Base-by-base conservation (phyloP, 1,139 yeast genomes). In the Kurtzmaniella quercitrusa region DNA sequence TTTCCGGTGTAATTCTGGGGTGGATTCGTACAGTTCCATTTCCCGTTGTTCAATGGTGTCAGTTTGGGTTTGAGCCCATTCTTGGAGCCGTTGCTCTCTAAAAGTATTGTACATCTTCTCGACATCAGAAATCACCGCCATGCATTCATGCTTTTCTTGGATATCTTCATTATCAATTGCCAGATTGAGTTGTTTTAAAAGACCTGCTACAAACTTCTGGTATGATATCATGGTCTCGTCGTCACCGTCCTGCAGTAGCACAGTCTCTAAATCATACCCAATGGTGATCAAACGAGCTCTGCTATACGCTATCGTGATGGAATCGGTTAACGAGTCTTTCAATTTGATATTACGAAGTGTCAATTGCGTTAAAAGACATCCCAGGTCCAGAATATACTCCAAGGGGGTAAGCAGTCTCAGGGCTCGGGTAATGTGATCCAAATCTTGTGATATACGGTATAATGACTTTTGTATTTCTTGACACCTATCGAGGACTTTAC, bases 101-200 rank as follows among this genome's bases (percentile, higher is more conserved):
- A 65, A 71, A 1, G 67, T 72, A 37, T 78, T 81, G 57, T 78
- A 79, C 84, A 80, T 80, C 53, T 76, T 74, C 52, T 79, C 85
- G 67, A 80, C 75, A 53, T 80, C 85, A 47, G 69, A 73, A 18
- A 80, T 78, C 38, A 79, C 81, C 0, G 82, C 81, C 47, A 80
- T 66, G 52, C 84, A 77, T 55, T 80, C 85, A 62, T 73, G 70
- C 44, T 77, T 75, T 14, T 74, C 75, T 37, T 74, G 74, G 34
- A 68, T 63, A 52, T 79, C 82, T 38, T 75, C 75, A 23, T 59
- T 52, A 14, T 73, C 74, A 10, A 77, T 68, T 4, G 81, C 75
- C n/a, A 57, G 63, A 48, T 77, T 75, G 47, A 80, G 62, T 52
- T 80, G 85, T 43, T 64, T 66, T 38, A 80, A 58, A 41, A 80